A percentile compares a stretch with the other conserved stretches of the same genome.
These are phyloP conservation scores for Orbilia oligospora DNA, from an alignment of 2,329 filamentous ascomycete genomes.

Conservation along the genomic window DNA sequence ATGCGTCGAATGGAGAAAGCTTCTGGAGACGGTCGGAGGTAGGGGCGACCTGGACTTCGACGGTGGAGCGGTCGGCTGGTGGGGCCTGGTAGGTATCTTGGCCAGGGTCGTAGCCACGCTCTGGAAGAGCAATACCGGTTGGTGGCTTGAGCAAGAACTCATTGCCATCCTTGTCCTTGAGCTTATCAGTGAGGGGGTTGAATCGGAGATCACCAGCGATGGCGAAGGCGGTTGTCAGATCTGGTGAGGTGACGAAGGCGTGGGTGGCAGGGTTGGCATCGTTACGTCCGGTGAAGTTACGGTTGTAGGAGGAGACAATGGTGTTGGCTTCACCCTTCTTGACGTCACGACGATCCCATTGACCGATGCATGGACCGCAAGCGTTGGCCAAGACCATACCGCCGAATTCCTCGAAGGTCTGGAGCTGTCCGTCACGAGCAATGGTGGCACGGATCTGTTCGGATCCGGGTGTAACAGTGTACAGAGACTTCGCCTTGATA, in stretches of 20 bases:
- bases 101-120: constrained; percentile 87
- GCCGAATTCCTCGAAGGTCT: constrained; percentile 96
- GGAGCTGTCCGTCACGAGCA: constrained; percentile 87
- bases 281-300: constrained; percentile 99
- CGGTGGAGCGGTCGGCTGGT: constrained; percentile 79
- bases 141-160: constrained; percentile 90
- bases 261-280: constrained; percentile 95
- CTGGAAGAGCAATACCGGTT: constrained; percentile 83
- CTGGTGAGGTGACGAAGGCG: constrained; percentile 91
- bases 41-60: constrained; percentile 87
- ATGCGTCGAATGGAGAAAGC: constrained; percentile 85
- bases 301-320: constrained; percentile 99
- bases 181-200: constrained; percentile 91
- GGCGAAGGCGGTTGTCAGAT: constrained; percentile 87
- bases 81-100: constrained; percentile 96
- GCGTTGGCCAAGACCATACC: constrained; percentile 96
- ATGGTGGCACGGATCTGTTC: constrained; percentile 98
- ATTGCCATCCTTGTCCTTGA: constrained; percentile 96
- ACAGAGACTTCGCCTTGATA: constrained; percentile 91
- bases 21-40: constrained; percentile 94
- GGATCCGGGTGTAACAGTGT: constrained; percentile 95
- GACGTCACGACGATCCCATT: constrained; percentile 94
- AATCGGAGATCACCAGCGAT: constrained; percentile 89
- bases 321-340: constrained; percentile 97
- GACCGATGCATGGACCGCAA: constrained; percentile 91